Evolutionary conservation across 768 basidiomycete genomes (phyloP), one percentile per base, ranked within the genome.

Genomic region (Cantharellus anzutake): DNA sequence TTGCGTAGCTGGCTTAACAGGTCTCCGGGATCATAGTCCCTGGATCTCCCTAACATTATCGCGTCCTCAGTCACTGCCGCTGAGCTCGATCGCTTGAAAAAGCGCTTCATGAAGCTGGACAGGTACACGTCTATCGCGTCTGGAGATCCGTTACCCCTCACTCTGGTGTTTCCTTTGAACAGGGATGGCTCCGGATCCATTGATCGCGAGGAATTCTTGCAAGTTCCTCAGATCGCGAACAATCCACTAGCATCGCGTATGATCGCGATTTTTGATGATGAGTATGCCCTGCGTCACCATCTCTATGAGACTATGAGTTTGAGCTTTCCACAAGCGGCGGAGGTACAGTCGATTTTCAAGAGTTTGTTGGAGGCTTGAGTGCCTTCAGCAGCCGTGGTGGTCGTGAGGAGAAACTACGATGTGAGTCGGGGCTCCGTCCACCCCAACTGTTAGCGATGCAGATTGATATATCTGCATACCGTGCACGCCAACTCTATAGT

Each of bases 181-280:
- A 91, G 92, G 67, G 92, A 99, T 73, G 92, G 92, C 56, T 93
- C 89, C 39, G 96, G 96, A 62, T 92, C 93, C 29, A 94, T 99
- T 71, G 94, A 98, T 76, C 86, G 89, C 52, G 96, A 98, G 65
- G 96, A 99, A 71, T 99, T 99, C 73, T 74, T 98, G 62, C 91
- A 92, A 75, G 96, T 99, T 77, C 96, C 96, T 0, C 91, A 94
- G 75, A 98, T 98, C 67, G 94, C 94, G 29, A 92, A 89, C 60
- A 99, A 98, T 71, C 96, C 96, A 0, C 75, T 99, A 55, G 91
- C 96, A 58, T 86, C 85, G 59, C 81, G 96, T 61, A 91, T 99
- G 92, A 98, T 99, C 67, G 96, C 96, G 57, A 98, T 99, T 68
- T 99, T 99, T 67, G 96, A 99, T 68, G 90, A 97, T 73, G 93